phyloP scores from a whole-genome alignment of 1,284 basidiomycete species.

The Mycosarcoma maydis region DNA sequence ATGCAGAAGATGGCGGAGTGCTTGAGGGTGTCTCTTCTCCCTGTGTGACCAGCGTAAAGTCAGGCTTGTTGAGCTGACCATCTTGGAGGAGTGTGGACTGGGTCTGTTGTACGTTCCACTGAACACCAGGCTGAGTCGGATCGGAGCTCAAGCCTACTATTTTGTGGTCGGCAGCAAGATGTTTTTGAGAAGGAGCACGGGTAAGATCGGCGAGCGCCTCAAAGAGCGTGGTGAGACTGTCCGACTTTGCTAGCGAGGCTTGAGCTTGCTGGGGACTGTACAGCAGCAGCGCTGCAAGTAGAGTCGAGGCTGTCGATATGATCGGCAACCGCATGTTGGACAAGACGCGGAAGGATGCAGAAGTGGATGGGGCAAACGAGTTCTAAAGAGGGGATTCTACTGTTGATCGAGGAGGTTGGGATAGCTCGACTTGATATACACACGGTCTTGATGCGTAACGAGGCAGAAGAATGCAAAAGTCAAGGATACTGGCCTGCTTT shows the following conservation, averaged over 20 bases:
- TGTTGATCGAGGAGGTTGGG: too few relatives aligned
- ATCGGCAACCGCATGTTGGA: slow-evolving; percentile 16
- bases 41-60: slow-evolving; percentile 31
- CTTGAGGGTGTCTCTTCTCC: slow-evolving; percentile 13
- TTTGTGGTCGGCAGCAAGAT: slow-evolving; percentile 15
- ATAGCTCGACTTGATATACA: too few relatives aligned
- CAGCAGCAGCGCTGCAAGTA: slow-evolving; percentile 24
- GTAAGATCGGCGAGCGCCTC: slow-evolving; percentile 44
- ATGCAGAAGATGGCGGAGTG: neutral
- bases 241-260: slow-evolving; percentile 36
- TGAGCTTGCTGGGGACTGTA: slow-evolving; percentile 15
- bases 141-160: slow-evolving; percentile 23
- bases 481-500: too few relatives aligned
- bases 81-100: slow-evolving; percentile 18
- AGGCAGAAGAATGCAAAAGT: too few relatives aligned
- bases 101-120: slow-evolving; percentile 32
- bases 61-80: slow-evolving; percentile 32
- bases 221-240: slow-evolving; percentile 33
- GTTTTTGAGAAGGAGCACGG: slow-evolving; percentile 28
- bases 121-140: slow-evolving; percentile 28
- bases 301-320: slow-evolving; percentile 24
- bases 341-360: too few relatives aligned
- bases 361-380: too few relatives aligned
- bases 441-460: too few relatives aligned
- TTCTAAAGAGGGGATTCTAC: too few relatives aligned